Evolutionary conservation across 257 asterid species (phyloP).

Genomic region (Thymus mandschuricus): DNA sequence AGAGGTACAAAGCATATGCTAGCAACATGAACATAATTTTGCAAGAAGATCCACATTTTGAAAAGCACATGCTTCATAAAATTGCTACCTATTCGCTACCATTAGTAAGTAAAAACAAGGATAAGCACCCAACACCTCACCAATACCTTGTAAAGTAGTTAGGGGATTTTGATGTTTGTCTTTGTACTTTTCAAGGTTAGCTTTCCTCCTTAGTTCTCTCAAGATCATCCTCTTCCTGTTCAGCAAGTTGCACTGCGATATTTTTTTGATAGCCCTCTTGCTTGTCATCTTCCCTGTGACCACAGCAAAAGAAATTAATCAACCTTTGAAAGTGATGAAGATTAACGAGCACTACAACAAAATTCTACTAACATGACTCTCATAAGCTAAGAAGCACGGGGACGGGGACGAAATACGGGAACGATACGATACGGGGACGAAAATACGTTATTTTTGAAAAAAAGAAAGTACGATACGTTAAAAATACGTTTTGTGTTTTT

Average conservation of each 20-base stretch:
- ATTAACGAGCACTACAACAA: not conserved
- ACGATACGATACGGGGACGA: no score
- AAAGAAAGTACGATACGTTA: no score
- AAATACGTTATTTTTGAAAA: no score
- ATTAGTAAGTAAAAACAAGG: no score
- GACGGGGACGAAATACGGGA: no score
- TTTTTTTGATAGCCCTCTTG: conserved; percentile 80
- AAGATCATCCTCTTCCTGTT: conserved; percentile 89
- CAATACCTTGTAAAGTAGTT: conserved; percentile 41
- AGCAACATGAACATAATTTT: no score
- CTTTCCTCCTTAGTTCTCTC: conserved; percentile 93
- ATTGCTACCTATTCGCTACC: conserved; percentile 4
- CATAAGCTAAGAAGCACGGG: no score
- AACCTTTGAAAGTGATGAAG: conserved; percentile 6
- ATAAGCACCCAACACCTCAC: conserved; percentile 21
- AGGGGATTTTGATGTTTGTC: conserved; percentile 45
- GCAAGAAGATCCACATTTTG: no score
- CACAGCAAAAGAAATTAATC: conserved; percentile 31
- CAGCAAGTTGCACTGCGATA: conserved; percentile 72
- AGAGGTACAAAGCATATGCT: no score
- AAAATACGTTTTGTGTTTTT: no score
- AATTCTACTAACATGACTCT: no score
- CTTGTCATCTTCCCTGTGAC: conserved; percentile 65
- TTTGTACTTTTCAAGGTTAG: conserved; percentile 85
- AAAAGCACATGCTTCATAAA: not conserved